Evolutionary conservation across 1,139 yeast genomes (phyloP), one percentile per base, ranked within the genome.

Genomic region (Yarrowia galli): DNA sequence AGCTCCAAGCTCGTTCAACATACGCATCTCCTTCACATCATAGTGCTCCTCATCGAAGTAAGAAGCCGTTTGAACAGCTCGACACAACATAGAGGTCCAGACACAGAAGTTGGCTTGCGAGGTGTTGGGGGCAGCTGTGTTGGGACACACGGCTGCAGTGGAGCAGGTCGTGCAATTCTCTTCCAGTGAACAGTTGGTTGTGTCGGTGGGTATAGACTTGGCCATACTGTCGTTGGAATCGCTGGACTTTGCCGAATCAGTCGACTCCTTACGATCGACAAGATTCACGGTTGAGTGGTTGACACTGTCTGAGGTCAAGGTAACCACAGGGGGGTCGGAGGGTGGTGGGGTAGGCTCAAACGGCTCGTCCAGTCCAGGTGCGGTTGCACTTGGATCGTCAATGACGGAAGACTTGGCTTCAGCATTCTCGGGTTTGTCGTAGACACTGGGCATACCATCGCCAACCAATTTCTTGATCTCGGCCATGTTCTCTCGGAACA

Each of bases 1-100:
- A 0, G 97, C 96, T 61, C 97, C 96, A 46, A 93, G 81, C 78
- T 95, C 98, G 78, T 95, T 92, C 73, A 95, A 83, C 96, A 92
- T 91, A 73, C 97, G 84, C 91, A 95, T 89, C 76, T 92, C 93
- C 77, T 93, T 93, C 67, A 91, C 80, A 58, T 91, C 93, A 77
- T 86, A 93, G 54, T 73, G 72, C 42, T 86, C 84, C 65, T 84
- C 88, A 68, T 89, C 92, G 76, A 95, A 92, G 71, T 82, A 83
- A 68, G 85, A 83, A 0, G 96, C 92, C 0, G 98, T 89, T 77
- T 92, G 91, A 23, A 90, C 82, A 2, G 96, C 84, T 70, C 98
- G 83, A 56, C 82, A 77, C 71, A 95, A 82, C 96, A 92, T 91
- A 28, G 97, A 89, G 0, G 97, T 89, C 97, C 98, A 93, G 8